Evolutionary conservation across 225 moss, liverwort and hornwort genomes (phyloP).

Genomic region (Pleurozium schreberi): DNA sequence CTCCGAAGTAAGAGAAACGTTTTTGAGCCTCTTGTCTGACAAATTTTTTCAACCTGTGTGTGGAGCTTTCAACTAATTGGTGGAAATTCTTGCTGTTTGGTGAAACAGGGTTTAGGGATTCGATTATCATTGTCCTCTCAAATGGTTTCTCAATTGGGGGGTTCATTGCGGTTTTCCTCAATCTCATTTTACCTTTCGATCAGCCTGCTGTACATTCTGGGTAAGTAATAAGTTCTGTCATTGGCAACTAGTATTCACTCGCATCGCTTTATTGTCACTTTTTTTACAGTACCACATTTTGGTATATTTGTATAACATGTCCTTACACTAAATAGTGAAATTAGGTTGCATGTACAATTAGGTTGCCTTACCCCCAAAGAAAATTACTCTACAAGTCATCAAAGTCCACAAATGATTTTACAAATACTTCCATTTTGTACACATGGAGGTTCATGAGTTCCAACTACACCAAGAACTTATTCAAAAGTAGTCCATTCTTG

Average conservation of each 20-base stretch:
- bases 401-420: too few species aligned
- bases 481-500: too few species aligned
- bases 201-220: neutral
- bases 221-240: neutral
- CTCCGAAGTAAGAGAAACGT: too few species aligned
- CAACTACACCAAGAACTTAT: too few species aligned
- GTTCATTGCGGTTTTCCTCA: slow-evolving; percentile 63
- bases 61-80: neutral
- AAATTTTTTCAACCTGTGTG: neutral
- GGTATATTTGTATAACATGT: neutral
- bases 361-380: too few species aligned
- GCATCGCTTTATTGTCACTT: neutral
- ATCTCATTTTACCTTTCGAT: slow-evolving; percentile 59
- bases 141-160: slow-evolving; percentile 88
- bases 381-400: too few species aligned
- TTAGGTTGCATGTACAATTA: too few species aligned
- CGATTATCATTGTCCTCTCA: slow-evolving; percentile 59
- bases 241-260: too few species aligned
- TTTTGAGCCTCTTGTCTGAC: neutral
- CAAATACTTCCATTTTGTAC: too few species aligned
- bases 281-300: neutral
- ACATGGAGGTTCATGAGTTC: too few species aligned
- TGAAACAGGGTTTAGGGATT: slow-evolving; percentile 75
- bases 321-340: too few species aligned
- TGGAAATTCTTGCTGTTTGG: neutral